phyloP scores from a whole-genome alignment of 805 yeast genomes.

The Lipomyces japonicus region DNA sequence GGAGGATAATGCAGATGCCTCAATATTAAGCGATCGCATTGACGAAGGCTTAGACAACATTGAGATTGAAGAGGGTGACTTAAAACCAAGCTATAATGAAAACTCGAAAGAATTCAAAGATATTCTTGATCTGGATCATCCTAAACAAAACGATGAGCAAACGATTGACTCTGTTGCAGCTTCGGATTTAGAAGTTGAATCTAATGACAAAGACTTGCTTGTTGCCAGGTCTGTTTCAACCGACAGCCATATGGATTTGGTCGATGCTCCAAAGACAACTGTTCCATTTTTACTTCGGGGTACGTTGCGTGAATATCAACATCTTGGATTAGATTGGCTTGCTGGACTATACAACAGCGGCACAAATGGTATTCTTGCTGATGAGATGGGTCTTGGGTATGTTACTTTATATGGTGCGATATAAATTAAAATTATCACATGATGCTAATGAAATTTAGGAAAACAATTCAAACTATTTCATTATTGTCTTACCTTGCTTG shows the following conservation, averaged over 20 bases:
- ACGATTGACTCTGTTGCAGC: not conserved
- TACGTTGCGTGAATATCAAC: slow-evolving; percentile 81
- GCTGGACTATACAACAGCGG: slow-evolving; percentile 88
- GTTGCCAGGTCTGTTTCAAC: slow-evolving; percentile 9
- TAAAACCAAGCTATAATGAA: not conserved
- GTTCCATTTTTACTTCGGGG: slow-evolving; percentile 74
- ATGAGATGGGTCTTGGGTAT: slow-evolving; percentile 90
- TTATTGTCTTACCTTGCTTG: slow-evolving; percentile 84
- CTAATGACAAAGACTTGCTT: slow-evolving; percentile 7
- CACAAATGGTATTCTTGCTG: slow-evolving; percentile 96
- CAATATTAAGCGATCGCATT: not conserved
- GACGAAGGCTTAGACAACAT: not conserved
- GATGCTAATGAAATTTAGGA: slow-evolving; percentile 40
- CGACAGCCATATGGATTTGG: slow-evolving; percentile 11
- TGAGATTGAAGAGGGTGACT: slow-evolving; percentile 1
- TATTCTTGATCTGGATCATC: not conserved
- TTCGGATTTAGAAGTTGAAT: slow-evolving; percentile 28
- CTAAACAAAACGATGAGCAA: not conserved
- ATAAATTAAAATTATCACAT: not conserved
- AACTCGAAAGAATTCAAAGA: not conserved
- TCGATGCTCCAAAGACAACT: slow-evolving; percentile 44
- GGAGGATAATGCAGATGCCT: not conserved
- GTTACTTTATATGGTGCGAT: not conserved
- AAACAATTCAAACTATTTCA: slow-evolving; percentile 93
- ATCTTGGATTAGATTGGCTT: slow-evolving; percentile 94